These are phyloP conservation scores for Sugiyamaella qingdaonensis DNA, from an alignment of 805 yeast species.

Conservation along the genomic window DNA sequence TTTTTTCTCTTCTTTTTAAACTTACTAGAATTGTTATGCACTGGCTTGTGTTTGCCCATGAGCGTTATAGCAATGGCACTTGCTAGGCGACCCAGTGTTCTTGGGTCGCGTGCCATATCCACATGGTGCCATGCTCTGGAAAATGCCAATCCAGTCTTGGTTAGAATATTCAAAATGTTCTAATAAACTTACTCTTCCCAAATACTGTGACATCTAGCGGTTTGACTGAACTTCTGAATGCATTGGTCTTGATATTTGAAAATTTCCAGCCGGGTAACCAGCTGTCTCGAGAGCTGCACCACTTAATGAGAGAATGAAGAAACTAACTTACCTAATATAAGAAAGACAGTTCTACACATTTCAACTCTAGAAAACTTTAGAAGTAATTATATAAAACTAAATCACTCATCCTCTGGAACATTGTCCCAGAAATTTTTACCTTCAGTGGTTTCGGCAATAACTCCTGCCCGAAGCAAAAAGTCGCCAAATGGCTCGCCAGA, in stretches of 20 bases:
- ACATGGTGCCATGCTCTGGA: constrained; percentile 95
- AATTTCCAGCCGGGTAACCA: constrained; percentile 5
- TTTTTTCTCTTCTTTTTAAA: neutral
- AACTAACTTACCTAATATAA: too few relatives aligned
- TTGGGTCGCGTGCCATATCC: constrained; percentile 75
- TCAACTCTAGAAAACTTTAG: neutral
- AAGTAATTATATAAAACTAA: too few relatives aligned
- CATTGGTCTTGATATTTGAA: neutral
- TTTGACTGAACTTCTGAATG: neutral
- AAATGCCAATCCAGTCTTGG: constrained; percentile 62
- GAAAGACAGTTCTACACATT: too few relatives aligned
- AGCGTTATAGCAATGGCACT: constrained; percentile 79
- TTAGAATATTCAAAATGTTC: neutral
- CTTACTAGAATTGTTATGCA: constrained; percentile 55
- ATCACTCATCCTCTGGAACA: constrained; percentile 68
- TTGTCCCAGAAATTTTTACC: constrained; percentile 95
- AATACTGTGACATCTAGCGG: constrained; percentile 35
- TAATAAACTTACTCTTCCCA: constrained; percentile 34
- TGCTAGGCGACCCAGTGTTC: constrained; percentile 92
- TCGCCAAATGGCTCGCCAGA: constrained; percentile 97
- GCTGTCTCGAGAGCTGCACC: neutral
- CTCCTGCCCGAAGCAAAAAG: constrained; percentile 80
- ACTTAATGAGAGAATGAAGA: too few relatives aligned
- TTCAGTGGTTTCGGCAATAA: constrained; percentile 81
- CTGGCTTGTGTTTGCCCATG: constrained; percentile 97